A percentile compares a stretch with the other conserved stretches of the same genome.
phyloP scores from a whole-genome alignment of 75 land plant genomes.

The Pinus taeda region DNA sequence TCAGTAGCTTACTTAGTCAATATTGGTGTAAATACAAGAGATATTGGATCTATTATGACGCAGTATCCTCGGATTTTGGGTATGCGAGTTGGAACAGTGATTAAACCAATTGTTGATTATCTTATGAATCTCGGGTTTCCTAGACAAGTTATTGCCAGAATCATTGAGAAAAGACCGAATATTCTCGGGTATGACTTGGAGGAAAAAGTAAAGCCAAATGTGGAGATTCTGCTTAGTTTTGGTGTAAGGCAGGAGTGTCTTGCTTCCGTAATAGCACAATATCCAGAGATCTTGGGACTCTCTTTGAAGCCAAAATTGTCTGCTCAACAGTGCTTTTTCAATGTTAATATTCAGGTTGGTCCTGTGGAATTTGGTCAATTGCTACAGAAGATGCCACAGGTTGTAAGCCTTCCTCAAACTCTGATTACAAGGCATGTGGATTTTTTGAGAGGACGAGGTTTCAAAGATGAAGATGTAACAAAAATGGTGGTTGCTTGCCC shows the following conservation, averaged over 20 bases:
- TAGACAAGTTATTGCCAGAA: slow-evolving; percentile 46
- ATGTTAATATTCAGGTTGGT: slow-evolving; percentile 49
- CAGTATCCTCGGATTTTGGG: slow-evolving; percentile 77
- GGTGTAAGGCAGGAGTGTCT: slow-evolving; percentile 53
- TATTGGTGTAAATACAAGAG: slow-evolving; percentile 68
- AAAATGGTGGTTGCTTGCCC: slow-evolving; percentile 68
- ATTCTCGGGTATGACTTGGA: slow-evolving; percentile 67
- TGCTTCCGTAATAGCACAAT: slow-evolving; percentile 63
- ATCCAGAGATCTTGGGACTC: slow-evolving; percentile 58
- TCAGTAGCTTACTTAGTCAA: slow-evolving; percentile 81
- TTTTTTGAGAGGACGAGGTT: slow-evolving; percentile 46
- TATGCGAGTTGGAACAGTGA: slow-evolving; percentile 78
- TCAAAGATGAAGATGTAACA: slow-evolving; percentile 51
- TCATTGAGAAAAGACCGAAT: slow-evolving; percentile 62
- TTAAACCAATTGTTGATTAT: slow-evolving; percentile 69
- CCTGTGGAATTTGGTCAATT: slow-evolving; percentile 51
- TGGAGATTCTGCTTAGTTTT: slow-evolving; percentile 50
- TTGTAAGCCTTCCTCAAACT: slow-evolving; percentile 45
- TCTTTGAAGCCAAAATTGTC: slow-evolving; percentile 51
- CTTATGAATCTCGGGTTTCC: slow-evolving; percentile 61
- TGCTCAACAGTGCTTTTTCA: slow-evolving; percentile 48
- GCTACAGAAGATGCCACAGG: slow-evolving; percentile 76
- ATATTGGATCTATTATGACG: slow-evolving; percentile 77
- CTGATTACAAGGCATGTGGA: slow-evolving; percentile 48
- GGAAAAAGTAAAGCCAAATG: slow-evolving; percentile 61